phyloP scores from a whole-genome alignment of 2,329 filamentous ascomycete species.

The Xylaria multiplex region DNA sequence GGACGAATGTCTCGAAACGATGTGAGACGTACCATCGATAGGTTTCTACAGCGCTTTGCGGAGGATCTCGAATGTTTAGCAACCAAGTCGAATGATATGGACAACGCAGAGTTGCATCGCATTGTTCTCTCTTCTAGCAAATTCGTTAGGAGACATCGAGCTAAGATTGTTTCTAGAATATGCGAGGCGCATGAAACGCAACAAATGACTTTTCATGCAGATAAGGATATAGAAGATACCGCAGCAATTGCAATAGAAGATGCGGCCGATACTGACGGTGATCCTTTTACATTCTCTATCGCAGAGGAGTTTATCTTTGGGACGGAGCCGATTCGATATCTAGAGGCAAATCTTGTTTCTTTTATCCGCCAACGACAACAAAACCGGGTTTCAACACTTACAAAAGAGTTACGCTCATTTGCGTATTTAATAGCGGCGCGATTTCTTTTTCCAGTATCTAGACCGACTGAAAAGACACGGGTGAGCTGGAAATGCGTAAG shows the following conservation, averaged over 20 bases:
- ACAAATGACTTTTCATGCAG: neutral
- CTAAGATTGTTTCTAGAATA: constrained; percentile 7
- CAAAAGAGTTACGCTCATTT: constrained; percentile 7
- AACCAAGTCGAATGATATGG: neutral
- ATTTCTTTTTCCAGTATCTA: neutral
- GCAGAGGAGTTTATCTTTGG: constrained; percentile 19
- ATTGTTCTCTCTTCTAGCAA: constrained; percentile 4
- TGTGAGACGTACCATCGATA: constrained; percentile 6
- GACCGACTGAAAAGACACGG: constrained; percentile 1
- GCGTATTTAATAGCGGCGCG: neutral
- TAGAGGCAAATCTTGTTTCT: constrained; percentile 5
- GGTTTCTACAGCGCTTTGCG: constrained; percentile 18
- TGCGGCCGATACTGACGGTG: neutral
- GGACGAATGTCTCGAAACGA: neutral
- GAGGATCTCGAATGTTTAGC: constrained; percentile 23
- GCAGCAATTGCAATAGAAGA: neutral
- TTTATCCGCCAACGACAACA: constrained; percentile 13
- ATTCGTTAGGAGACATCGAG: constrained; percentile 14
- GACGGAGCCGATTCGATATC: constrained; percentile 15
- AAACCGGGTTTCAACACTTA: neutral
- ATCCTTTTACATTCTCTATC: constrained; percentile 9
- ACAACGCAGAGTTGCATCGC: neutral
- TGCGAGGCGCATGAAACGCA: constrained; percentile 8
- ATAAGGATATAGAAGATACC: constrained; percentile 2
- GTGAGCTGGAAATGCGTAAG: constrained; percentile 26